Conservation (phyloP, 345 rosid genomes). For the Odontarrhena argentea region DNA sequence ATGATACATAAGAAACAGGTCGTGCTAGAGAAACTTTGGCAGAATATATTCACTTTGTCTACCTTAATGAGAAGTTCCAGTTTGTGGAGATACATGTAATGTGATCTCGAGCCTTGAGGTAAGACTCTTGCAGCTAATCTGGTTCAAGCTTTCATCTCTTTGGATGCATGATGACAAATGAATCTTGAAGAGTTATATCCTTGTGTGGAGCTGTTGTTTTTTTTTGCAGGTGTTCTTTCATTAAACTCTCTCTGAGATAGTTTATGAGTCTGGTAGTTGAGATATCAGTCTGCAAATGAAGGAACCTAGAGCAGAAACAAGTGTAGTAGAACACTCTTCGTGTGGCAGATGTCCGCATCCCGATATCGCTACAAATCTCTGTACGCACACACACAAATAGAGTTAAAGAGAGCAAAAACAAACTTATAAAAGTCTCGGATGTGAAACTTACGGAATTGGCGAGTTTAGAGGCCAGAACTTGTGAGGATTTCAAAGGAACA, state of each 20-base stretch:
- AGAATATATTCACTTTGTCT: conserved; percentile 10
- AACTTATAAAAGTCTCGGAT: background rate
- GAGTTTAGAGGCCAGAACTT: conserved; percentile 71
- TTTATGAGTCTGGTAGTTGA: conserved; percentile 38
- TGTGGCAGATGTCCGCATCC: conserved; percentile 96
- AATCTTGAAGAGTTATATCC: background rate
- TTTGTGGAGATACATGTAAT: background rate
- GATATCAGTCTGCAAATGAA: conserved; percentile 64
- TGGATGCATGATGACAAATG: background rate
- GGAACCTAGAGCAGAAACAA: conserved; percentile 71
- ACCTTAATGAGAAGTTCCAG: background rate
- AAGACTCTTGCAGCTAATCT: background rate
- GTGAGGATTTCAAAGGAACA: conserved; percentile 74
- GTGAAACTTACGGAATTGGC: conserved; percentile 74
- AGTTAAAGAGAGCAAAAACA: background rate
- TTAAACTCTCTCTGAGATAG: conserved; percentile 15
- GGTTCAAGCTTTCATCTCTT: background rate
- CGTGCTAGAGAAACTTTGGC: background rate
- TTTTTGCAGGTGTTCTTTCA: conserved; percentile 2
- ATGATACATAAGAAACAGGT: conserved; percentile 6
- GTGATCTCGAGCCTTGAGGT: background rate
- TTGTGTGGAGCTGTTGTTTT: conserved; percentile 3
- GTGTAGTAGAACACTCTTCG: conserved; percentile 83
- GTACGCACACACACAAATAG: conserved; percentile 27
- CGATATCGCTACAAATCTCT: conserved; percentile 84